Evolutionary conservation across 352 stramenopile species (phyloP).

Genomic region (Pythium phragmiticola): DNA sequence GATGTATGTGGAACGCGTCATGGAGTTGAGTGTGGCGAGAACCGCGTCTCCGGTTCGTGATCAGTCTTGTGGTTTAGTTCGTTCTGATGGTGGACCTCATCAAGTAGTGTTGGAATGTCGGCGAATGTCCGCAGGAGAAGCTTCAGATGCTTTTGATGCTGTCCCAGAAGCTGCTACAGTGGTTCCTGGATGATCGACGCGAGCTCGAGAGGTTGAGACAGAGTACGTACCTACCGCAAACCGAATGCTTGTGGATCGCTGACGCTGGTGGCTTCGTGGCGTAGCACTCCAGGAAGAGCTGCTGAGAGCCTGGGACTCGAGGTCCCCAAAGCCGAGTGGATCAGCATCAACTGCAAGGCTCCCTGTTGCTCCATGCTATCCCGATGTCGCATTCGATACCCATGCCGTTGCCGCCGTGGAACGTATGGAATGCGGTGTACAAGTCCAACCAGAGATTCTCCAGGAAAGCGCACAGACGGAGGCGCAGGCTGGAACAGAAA

Average conservation of each 20-base stretch:
- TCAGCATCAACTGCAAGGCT: no score
- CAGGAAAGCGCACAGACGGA: no score
- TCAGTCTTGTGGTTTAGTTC: no score
- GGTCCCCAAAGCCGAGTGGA: not conserved
- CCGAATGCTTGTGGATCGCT: not conserved
- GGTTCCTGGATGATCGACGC: slow-evolving; percentile 30
- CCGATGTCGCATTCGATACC: not conserved
- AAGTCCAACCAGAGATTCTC: no score
- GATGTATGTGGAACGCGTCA: slow-evolving; percentile 32
- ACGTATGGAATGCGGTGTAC: no score
- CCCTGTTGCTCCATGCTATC: not conserved
- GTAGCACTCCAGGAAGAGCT: slow-evolving; percentile 34
- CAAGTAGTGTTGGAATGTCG: not conserved
- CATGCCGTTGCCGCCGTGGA: no score
- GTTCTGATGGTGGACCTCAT: not conserved
- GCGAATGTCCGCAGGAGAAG: slow-evolving; percentile 30
- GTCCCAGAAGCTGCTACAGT: slow-evolving; percentile 38
- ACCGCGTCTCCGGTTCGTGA: slow-evolving; percentile 24
- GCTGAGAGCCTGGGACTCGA: slow-evolving; percentile 14
- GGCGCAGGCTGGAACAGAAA: no score
- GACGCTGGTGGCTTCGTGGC: not conserved
- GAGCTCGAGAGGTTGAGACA: slow-evolving; percentile 32
- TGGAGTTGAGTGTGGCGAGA: slow-evolving; percentile 18
- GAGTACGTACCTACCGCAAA: slow-evolving; percentile 14
- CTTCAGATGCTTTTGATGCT: slow-evolving; percentile 41